A percentile compares a stretch with the other conserved stretches of the same genome.
Conservation (phyloP, 208 protist genomes). For the Herpetomonas tarakana region DNA sequence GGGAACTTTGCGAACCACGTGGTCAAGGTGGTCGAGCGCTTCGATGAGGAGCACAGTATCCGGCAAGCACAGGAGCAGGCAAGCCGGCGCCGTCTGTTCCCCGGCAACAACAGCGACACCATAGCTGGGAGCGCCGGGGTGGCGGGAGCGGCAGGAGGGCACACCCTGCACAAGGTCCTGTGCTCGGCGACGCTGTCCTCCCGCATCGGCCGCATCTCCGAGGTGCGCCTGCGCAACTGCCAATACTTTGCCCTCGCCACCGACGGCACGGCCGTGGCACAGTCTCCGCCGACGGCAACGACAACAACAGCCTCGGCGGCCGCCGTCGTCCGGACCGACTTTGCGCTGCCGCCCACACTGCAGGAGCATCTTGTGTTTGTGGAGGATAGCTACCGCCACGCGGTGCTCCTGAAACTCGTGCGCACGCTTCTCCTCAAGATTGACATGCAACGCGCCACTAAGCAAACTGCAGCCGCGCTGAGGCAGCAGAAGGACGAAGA, state of each 20-base stretch:
- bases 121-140: neutral
- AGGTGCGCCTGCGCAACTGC: constrained; percentile 85
- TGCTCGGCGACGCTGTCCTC: constrained; percentile 90
- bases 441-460: constrained; percentile 2
- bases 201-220: constrained; percentile 73
- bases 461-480: constrained; percentile 1
- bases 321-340: constrained; percentile 43
- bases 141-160: no score
- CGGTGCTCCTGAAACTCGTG: constrained; percentile 84
- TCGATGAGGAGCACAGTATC: constrained; percentile 47
- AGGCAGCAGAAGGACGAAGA: constrained; percentile 8
- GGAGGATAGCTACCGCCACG: constrained; percentile 74
- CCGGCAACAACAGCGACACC: neutral
- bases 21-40: constrained; percentile 72
- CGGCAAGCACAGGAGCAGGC: constrained; percentile 17
- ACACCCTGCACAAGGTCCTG: constrained; percentile 76
- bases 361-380: constrained; percentile 87
- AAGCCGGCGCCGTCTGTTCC: constrained; percentile 2
- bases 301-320: constrained; percentile 5
- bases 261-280: constrained; percentile 45
- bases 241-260: constrained; percentile 77
- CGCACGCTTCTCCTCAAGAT: constrained; percentile 35
- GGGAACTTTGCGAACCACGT: constrained; percentile 79
- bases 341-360: constrained; percentile 79
- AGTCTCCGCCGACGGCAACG: neutral